These are phyloP conservation scores for Eurotiales sp. DNA, from an alignment of 2,329 filamentous ascomycete species.

Conservation along the genomic window DNA sequence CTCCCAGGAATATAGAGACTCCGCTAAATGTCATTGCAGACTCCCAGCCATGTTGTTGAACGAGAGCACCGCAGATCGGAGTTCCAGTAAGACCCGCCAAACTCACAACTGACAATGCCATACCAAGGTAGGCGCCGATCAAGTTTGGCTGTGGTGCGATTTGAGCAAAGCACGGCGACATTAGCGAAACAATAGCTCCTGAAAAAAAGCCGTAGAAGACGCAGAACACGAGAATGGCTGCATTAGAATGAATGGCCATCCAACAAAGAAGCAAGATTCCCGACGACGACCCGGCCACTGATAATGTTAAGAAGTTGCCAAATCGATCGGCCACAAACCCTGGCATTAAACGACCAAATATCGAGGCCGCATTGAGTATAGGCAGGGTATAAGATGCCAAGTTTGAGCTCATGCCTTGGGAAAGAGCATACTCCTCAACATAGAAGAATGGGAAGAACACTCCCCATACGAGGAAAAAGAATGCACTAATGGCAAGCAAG, in stretches of 20 bases:
- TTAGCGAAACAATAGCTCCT: constrained; percentile 28
- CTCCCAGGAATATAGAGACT: neutral
- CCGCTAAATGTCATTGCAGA: constrained; percentile 11
- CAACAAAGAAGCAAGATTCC: constrained; percentile 29
- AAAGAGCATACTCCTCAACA: constrained; percentile 23
- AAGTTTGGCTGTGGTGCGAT: constrained; percentile 25
- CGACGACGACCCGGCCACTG: constrained; percentile 21
- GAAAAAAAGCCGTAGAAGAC: constrained; percentile 31
- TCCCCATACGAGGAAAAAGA: constrained; percentile 24
- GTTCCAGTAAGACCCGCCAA: constrained; percentile 48
- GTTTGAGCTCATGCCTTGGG: constrained; percentile 19
- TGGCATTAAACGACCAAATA: constrained; percentile 31
- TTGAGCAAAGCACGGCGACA: constrained; percentile 12
- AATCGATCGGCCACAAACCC: constrained; percentile 30
- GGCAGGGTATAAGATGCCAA: constrained; percentile 24
- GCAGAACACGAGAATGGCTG: constrained; percentile 29
- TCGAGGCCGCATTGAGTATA: constrained; percentile 31
- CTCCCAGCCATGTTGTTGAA: constrained; percentile 39
- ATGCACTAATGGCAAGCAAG: constrained; percentile 16
- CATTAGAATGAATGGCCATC: constrained; percentile 22
- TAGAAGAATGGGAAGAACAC: constrained; percentile 31
- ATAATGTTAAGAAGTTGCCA: constrained; percentile 28
- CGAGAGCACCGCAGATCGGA: constrained; percentile 44
- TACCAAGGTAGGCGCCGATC: constrained; percentile 20
- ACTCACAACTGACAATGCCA: constrained; percentile 29